Base-by-base conservation (phyloP, 495 filamentous ascomycete genomes). In the Astrocystis sublimbata region DNA sequence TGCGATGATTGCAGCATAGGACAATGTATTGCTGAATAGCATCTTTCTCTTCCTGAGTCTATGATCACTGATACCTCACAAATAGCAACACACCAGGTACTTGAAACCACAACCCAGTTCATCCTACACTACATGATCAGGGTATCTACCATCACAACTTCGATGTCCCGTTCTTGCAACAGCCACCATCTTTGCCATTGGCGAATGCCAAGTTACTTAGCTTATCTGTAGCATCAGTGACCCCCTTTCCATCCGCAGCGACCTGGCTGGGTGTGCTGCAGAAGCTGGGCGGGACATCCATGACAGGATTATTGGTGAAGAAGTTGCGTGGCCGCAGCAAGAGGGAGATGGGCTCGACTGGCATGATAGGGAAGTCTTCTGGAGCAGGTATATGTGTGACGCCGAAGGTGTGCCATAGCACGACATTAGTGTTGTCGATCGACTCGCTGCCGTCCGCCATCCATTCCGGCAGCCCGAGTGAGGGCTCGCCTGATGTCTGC, bases 361-460 rank as follows among this genome's bases (percentile, higher is more conserved):
- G 93, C 93, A 98, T 98, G 67, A 98, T 81, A 31, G 93, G 93
- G 76, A 90, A 98, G 72, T 98, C 93, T 70, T 98, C 93, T 0
- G 92, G 92, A 1, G 91, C 76, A 0, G 93, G 93, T 81, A 97
- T 96, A 73, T 98, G 93, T 7, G 88, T 93, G 5, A 97, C 78
- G 30, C 93, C 93, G 68, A 97, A 98, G 0, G 93, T 98, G 75
- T 98, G 93, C 93, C 93, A 98, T 21, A 98, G 83, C 3, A 98
- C 93, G 23, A 96, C 75, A 74, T 98, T 90, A 6, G 87, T 89
- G 75, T 97, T 89, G 26, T 91, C 91, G 64, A 97, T 89, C 38
- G 79, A 86, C 65, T 79, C 85, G 42, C 76, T 78, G n/a, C 87
- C 86, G 58, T 92, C 86, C 6, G 82, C 86, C 62, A 96, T 90